These are phyloP conservation scores for Fusarium penzigii DNA, from an alignment of 2,329 filamentous ascomycete species.

Conservation along the genomic window DNA sequence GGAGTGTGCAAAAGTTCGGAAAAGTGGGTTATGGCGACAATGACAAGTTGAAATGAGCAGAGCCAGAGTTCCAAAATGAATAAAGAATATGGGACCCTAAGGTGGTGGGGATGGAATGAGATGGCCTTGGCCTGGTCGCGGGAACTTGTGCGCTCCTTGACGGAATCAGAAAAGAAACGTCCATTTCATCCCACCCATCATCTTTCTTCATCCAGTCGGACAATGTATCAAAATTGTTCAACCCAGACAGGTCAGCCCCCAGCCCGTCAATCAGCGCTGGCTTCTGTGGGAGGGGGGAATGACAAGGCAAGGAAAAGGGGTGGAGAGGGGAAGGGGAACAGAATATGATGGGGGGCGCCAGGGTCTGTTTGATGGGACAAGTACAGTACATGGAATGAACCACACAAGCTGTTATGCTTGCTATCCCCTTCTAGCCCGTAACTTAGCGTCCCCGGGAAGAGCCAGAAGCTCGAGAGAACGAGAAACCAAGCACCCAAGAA, in stretches of 20 bases:
- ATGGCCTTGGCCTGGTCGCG: conserved; percentile 15
- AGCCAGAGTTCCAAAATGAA: no score
- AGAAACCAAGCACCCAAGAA: conserved; percentile 19
- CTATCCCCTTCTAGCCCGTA: conserved; percentile 9
- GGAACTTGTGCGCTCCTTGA: conserved; percentile 16
- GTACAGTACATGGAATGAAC: no score
- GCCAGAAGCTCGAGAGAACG: no score
- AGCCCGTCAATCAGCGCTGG: conserved; percentile 9
- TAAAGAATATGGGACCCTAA: conserved; percentile 14
- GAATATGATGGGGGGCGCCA: no score
- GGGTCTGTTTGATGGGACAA: no score
- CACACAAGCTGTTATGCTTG: no score
- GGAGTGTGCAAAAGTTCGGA: conserved; percentile 5
- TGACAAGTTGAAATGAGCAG: no score
- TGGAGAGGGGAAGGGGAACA: conserved; percentile 9
- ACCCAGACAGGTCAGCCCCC: conserved; percentile 6
- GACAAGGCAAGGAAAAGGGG: conserved; percentile 18
- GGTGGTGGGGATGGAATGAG: conserved; percentile 16
- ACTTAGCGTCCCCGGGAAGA: no score
- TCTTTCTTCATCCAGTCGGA: conserved; percentile 12
- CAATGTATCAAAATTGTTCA: no score
- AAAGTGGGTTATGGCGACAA: background rate
- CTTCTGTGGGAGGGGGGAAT: background rate
- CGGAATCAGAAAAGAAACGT: conserved; percentile 19
- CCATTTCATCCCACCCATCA: conserved; percentile 10